These are phyloP conservation scores for Lithohypha guttulata DNA, from an alignment of 2,329 filamentous ascomycete species.

Conservation along the genomic window DNA sequence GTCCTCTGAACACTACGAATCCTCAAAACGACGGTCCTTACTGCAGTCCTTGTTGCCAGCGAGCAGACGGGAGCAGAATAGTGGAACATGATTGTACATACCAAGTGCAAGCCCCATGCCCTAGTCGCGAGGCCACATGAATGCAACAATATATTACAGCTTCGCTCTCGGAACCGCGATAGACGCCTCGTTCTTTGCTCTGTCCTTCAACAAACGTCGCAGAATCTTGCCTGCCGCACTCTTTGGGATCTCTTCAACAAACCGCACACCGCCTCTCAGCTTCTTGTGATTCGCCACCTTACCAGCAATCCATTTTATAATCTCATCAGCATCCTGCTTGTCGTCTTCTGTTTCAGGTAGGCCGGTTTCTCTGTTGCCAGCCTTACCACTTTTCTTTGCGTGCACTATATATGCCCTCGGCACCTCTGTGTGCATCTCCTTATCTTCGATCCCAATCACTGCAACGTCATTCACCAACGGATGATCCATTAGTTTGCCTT, in stretches of 20 bases:
- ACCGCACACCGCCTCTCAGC: slow-evolving; percentile 29
- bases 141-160: too few relatives aligned
- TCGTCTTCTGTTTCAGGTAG: slow-evolving; percentile 29
- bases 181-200: slow-evolving; percentile 30
- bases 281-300: slow-evolving; percentile 28
- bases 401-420: slow-evolving; percentile 39
- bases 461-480: slow-evolving; percentile 35
- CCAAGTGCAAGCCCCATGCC: too few relatives aligned
- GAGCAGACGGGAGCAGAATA: too few relatives aligned
- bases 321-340: slow-evolving; percentile 24
- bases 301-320: slow-evolving; percentile 25
- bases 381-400: slow-evolving; percentile 30
- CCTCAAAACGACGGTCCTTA: too few relatives aligned
- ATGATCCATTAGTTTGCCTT: slow-evolving; percentile 36
- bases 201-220: slow-evolving; percentile 34
- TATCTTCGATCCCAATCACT: slow-evolving; percentile 34
- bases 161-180: slow-evolving; percentile 30
- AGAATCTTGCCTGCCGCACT: slow-evolving; percentile 38
- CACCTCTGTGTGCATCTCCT: slow-evolving; percentile 30
- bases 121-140: too few relatives aligned
- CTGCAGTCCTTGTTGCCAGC: too few relatives aligned
- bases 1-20: too few relatives aligned
- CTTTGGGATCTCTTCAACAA: slow-evolving; percentile 24
- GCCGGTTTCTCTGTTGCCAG: slow-evolving; percentile 6
- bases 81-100: too few relatives aligned